Base-by-base conservation (phyloP, 2,329 filamentous ascomycete genomes). In the Epichloe aotearoae region DNA sequence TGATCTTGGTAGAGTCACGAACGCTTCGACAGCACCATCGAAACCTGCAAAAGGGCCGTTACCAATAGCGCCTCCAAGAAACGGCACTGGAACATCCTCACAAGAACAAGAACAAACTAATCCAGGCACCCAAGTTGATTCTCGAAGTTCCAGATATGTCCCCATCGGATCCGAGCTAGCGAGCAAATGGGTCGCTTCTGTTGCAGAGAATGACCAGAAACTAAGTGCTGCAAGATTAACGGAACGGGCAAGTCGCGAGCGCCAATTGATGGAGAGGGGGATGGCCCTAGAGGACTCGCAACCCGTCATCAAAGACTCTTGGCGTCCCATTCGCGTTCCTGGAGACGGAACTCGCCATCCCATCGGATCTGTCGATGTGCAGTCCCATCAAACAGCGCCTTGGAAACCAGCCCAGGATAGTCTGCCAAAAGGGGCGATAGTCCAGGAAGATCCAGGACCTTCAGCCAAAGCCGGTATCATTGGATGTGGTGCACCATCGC, bases 1-100 rank as follows among this genome's bases (percentile, higher is more conserved):
- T 12, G 79, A 81, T 56, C 72, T 84, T 48, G 74, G 73, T 30
- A 70, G 72, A 43, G 63, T 73, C 17, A 66, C 75, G 12, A 69
- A 70, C 49, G 64, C 72, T 4, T 36, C 61, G 11, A 52, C 56
- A 10, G 46, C 64, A 58, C 51, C 66, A 60, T 52, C 67, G 3
- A 64, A 66, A 36, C 58, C 65, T 23, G 56, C 61, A 14, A 57
- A 57, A 46, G 68, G 69, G 11, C 76, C 75, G 1, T 68, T 73
- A 1, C 77, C 72, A 14, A 71, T 73, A 46, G 70, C 64, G 11
- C 68, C 69, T 10, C 69, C 69, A 2, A 62, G 53, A 26, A 53
- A 43, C 42, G 42, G 42, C 17, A 11, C 47, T 10, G 51, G 38
- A 39, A 20, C 38, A 30, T 15, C 44, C 23, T 7, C 49, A 17